Percentiles rank a stretch among this genome's conserved stretches.
These are phyloP conservation scores for Phytophthora sp. DNA, from an alignment of 352 stramenopile genomes.

Conservation along the genomic window DNA sequence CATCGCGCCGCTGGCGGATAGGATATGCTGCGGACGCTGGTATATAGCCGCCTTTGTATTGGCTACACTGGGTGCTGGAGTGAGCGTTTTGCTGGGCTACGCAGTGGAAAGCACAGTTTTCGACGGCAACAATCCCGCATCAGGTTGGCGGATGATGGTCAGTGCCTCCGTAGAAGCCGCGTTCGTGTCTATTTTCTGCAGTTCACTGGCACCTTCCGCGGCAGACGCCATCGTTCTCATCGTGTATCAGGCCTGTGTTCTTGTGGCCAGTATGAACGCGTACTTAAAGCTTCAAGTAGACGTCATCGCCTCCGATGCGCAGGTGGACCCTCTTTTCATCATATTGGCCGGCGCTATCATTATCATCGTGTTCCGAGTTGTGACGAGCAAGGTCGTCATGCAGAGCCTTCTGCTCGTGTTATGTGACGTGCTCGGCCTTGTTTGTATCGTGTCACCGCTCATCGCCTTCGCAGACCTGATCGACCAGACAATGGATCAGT, in stretches of 20 bases:
- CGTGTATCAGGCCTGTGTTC: slow-evolving; percentile 53
- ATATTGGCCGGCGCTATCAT: slow-evolving; percentile 47
- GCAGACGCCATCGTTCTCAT: slow-evolving; percentile 48
- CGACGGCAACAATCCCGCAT: slow-evolving; percentile 6
- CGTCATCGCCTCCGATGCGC: slow-evolving; percentile 35
- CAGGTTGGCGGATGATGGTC: slow-evolving; percentile 48
- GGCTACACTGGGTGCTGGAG: slow-evolving; percentile 20
- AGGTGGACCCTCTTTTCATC: slow-evolving; percentile 56
- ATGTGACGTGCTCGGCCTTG: slow-evolving; percentile 48
- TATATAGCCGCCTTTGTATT: slow-evolving; percentile 35
- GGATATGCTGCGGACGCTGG: slow-evolving; percentile 42
- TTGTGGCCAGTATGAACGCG: slow-evolving; percentile 57
- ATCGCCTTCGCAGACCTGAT: slow-evolving; percentile 53
- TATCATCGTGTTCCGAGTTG: slow-evolving; percentile 51
- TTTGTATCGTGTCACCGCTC: slow-evolving; percentile 49
- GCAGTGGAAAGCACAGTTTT: slow-evolving; percentile 40
- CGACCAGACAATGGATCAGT: slow-evolving; percentile 39
- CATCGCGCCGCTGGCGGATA: slow-evolving; percentile 31
- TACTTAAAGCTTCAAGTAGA: slow-evolving; percentile 51
- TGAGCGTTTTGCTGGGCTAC: slow-evolving; percentile 33
- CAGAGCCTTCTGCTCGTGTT: slow-evolving; percentile 50
- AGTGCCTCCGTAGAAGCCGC: slow-evolving; percentile 34
- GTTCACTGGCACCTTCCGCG: slow-evolving; percentile 43
- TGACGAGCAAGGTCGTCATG: slow-evolving; percentile 61
- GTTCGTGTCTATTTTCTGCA: slow-evolving; percentile 42